Evolutionary conservation across 2,329 filamentous ascomycete species (phyloP).

Genomic region (Calonectria pauciramosa): DNA sequence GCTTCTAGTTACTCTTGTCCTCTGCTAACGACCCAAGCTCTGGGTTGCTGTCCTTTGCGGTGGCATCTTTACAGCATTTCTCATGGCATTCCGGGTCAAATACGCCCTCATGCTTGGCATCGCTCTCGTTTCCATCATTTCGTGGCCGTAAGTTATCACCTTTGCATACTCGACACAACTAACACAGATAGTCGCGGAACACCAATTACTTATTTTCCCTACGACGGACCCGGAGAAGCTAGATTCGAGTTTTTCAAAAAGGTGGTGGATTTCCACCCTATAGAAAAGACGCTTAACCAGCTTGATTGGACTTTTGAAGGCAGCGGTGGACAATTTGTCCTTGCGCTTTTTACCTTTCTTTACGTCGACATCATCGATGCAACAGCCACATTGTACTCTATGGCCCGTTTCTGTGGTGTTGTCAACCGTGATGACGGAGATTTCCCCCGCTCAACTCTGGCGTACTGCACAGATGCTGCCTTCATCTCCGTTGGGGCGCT

Average conservation of each 20-base stretch:
- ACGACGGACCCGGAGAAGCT: slow-evolving; percentile 73
- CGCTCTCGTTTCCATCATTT: slow-evolving; percentile 77
- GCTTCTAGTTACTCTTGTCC: too few species aligned
- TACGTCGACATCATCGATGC: slow-evolving; percentile 86
- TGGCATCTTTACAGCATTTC: slow-evolving; percentile 82
- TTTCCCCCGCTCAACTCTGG: slow-evolving; percentile 87
- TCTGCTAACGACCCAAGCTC: slow-evolving; percentile 63
- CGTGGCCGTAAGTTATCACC: slow-evolving; percentile 73
- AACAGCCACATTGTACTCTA: slow-evolving; percentile 84
- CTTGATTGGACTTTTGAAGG: slow-evolving; percentile 75
- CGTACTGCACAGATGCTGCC: slow-evolving; percentile 79
- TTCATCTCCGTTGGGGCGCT: slow-evolving; percentile 80
- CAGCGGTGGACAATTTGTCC: slow-evolving; percentile 72
- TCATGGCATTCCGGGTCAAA: slow-evolving; percentile 85
- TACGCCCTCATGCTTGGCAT: slow-evolving; percentile 83
- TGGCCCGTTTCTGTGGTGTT: slow-evolving; percentile 80
- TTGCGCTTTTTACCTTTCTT: slow-evolving; percentile 82
- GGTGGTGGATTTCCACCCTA: slow-evolving; percentile 79
- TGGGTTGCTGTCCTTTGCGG: slow-evolving; percentile 90
- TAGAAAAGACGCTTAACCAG: slow-evolving; percentile 71
- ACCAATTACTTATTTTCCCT: slow-evolving; percentile 79
- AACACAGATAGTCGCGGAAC: slow-evolving; percentile 69
- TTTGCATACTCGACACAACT: background rate
- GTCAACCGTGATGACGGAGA: slow-evolving; percentile 78
- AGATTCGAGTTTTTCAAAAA: slow-evolving; percentile 81